Conservation (phyloP, 768 basidiomycete genomes). For the Phaeotremella skinneri region DNA sequence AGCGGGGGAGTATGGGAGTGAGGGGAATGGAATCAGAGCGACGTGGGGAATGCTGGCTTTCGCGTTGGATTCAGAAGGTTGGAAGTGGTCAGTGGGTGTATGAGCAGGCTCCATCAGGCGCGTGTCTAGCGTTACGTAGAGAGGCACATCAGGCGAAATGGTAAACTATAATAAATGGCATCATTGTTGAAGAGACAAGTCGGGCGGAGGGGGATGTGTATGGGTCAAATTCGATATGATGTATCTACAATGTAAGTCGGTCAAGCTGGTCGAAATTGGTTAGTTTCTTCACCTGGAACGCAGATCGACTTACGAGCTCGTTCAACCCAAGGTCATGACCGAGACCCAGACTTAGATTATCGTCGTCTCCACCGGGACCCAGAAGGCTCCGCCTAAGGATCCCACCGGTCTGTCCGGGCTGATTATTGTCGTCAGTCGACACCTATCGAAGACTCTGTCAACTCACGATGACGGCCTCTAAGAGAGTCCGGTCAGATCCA, state of each 20-base stretch:
- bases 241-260: too few relatives aligned
- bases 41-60: constrained; percentile 32
- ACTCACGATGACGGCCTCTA: too few relatives aligned
- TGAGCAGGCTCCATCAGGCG: too few relatives aligned
- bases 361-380: not conserved
- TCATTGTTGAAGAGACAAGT: too few relatives aligned
- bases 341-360: not conserved
- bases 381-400: not conserved
- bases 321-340: not conserved
- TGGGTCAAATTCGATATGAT: too few relatives aligned
- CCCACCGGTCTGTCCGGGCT: not conserved
- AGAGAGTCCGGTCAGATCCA: too few relatives aligned
- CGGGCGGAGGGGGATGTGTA: too few relatives aligned
- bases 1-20: not conserved
- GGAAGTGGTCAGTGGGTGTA: constrained; percentile 22
- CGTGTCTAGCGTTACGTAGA: not conserved
- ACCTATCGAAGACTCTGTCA: too few relatives aligned
- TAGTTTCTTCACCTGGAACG: too few relatives aligned
- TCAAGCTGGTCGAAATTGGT: too few relatives aligned
- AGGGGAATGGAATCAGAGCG: constrained; percentile 8
- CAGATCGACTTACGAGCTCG: not conserved
- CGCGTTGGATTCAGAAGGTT: constrained; percentile 23
- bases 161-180: too few relatives aligned
- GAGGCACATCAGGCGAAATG: too few relatives aligned
- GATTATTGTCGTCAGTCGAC: not conserved